Evolutionary conservation across 1,284 basidiomycete species (phyloP), one percentile per base, ranked within the genome.

Genomic region (Puccinia hordei): DNA sequence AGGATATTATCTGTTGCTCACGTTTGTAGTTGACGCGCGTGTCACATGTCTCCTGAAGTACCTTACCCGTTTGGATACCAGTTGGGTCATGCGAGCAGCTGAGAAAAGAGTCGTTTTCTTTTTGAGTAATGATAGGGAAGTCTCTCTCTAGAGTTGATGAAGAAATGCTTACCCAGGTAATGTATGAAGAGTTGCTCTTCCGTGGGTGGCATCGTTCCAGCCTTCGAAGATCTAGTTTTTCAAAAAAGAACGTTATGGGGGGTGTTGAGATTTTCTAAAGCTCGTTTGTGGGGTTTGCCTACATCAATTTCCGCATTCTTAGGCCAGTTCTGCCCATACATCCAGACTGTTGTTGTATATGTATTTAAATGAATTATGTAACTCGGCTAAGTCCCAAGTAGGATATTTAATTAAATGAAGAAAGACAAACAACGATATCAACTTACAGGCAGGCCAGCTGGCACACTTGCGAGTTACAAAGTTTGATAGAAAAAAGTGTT

Each of bases 381-480:
- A 59, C 57, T 59, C 19, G 15, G 22, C 24, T 6, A 8, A 69
- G 15, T n/a, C n/a, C 24, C 15, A 24, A 17, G 63, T 15, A 41
- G 4, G 19, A 8, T 46, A 22, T 66, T n/a, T n/a, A n/a, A n/a
- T n/a, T n/a, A n/a, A n/a, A n/a, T 33, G 6, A 17, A 22, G 53
- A 59, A 59, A 46, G 2, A 44, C 30, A 1, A 24, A 15, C 46
- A n/a, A n/a, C n/a, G n/a, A n/a, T n/a, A n/a, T n/a, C n/a, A n/a
- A 63, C 73, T 61, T 51, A 75, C 73, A 75, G n/a, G 73, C 73
- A 35, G 73, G 61, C 73, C 73, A 75, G 19, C 41, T 63, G 46
- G 73, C 73, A 30, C 73, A 75, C 73, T 75, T 30, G 35, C 17
- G 19, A 61, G 65, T 9, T 22, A n/a, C 13, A 51, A 30, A 46